Conservation (phyloP, 805 yeast genomes). For the Cyberlindnera mycetangii region DNA sequence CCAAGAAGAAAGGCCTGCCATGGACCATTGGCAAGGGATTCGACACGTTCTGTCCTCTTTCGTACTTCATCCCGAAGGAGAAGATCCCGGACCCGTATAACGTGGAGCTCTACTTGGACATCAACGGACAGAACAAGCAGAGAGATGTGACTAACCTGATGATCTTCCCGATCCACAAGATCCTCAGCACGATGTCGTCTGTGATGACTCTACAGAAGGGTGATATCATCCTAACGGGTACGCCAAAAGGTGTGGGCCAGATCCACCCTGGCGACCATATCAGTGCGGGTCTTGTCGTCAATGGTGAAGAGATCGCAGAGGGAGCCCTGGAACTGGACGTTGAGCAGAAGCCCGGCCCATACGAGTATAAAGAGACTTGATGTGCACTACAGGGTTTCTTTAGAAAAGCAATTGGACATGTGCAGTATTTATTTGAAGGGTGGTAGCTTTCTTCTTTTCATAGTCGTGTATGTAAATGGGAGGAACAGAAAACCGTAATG, state of each 20-base stretch:
- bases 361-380: slow-evolving; percentile 45
- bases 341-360: slow-evolving; percentile 56
- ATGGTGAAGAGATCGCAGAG: slow-evolving; percentile 54
- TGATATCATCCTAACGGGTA: slow-evolving; percentile 90
- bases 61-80: slow-evolving; percentile 63
- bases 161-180: slow-evolving; percentile 83
- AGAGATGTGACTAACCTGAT: slow-evolving; percentile 74
- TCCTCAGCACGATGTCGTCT: slow-evolving; percentile 76
- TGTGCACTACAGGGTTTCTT: background rate
- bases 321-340: slow-evolving; percentile 33
- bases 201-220: slow-evolving; percentile 91
- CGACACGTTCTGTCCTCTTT: slow-evolving; percentile 92
- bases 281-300: slow-evolving; percentile 55
- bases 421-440: background rate
- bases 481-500: background rate
- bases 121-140: slow-evolving; percentile 73
- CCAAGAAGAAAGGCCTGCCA: slow-evolving; percentile 90
- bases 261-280: slow-evolving; percentile 76
- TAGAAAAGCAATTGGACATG: background rate
- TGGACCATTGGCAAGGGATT: slow-evolving; percentile 97
- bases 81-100: slow-evolving; percentile 71
- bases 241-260: slow-evolving; percentile 96
- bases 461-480: background rate
- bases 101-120: slow-evolving; percentile 56
- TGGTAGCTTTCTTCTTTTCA: background rate